Evolutionary conservation across 495 filamentous ascomycete species (phyloP).

Genomic region (Amorphotheca resinae): DNA sequence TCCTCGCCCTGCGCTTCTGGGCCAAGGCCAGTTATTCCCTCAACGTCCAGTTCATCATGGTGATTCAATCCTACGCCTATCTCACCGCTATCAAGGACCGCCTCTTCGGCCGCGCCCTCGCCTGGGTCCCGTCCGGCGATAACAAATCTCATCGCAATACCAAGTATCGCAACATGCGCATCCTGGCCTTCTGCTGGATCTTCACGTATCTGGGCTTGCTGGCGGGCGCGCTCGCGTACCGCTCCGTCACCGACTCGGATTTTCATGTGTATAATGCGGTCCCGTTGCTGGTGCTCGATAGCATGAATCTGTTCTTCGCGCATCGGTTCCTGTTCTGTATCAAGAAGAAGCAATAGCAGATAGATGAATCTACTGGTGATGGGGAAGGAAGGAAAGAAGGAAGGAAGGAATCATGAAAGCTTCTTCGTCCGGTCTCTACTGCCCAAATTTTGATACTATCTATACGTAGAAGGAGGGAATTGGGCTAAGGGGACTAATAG

Average conservation of each 20-base stretch:
- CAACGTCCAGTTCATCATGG: constrained; percentile 20
- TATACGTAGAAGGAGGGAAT: too few relatives aligned
- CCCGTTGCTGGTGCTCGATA: not conserved
- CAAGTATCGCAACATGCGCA: constrained; percentile 22
- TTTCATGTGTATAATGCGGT: constrained; percentile 1
- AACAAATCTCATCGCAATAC: constrained; percentile 19
- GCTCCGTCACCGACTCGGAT: constrained; percentile 3
- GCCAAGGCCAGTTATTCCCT: constrained; percentile 18
- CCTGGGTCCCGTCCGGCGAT: constrained; percentile 19
- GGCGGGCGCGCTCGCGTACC: constrained; percentile 10
- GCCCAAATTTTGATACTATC: too few relatives aligned
- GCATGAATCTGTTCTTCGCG: constrained; percentile 1
- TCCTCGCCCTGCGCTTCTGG: constrained; percentile 17
- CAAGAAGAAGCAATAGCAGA: not conserved
- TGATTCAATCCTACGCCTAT: constrained; percentile 21
- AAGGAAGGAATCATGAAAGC: too few relatives aligned
- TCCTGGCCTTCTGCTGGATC: constrained; percentile 20
- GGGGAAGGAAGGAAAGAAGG: too few relatives aligned
- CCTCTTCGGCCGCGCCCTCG: constrained; percentile 14
- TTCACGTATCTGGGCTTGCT: constrained; percentile 12
- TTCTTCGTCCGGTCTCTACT: too few relatives aligned
- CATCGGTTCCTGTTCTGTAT: not conserved
- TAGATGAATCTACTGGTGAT: not conserved
- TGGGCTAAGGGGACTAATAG: too few relatives aligned
- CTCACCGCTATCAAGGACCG: constrained; percentile 19